Conservation (phyloP, 768 basidiomycete genomes). For the Kwoniella botswanensis region DNA sequence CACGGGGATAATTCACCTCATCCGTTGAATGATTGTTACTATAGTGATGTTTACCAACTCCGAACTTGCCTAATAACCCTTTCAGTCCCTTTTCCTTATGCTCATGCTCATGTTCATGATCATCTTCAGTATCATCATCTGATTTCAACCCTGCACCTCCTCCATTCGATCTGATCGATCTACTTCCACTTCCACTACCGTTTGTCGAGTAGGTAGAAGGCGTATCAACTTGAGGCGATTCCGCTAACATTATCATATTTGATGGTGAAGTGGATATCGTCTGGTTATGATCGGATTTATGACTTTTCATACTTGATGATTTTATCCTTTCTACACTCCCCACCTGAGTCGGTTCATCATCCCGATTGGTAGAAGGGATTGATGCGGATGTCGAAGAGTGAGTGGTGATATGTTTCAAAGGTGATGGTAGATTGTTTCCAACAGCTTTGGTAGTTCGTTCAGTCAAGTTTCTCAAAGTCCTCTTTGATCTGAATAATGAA, state of each 20-base stretch:
- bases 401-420: constrained; percentile 11
- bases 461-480: constrained; percentile 24
- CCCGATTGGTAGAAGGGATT: neutral
- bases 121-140: constrained; percentile 27
- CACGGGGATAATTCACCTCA: constrained; percentile 25
- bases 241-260: neutral
- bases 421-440: constrained; percentile 6
- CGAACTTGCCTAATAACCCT: constrained; percentile 40
- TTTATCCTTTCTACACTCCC: neutral
- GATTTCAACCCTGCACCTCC: neutral
- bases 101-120: constrained; percentile 7
- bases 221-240: constrained; percentile 1
- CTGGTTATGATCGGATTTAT: neutral
- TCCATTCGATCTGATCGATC: constrained; percentile 4
- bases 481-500: constrained; percentile 37
- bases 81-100: constrained; percentile 24
- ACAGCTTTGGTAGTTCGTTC: constrained; percentile 8
- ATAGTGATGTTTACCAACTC: constrained; percentile 1
- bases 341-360: neutral
- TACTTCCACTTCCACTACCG: constrained; percentile 5
- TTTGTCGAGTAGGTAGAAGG: neutral
- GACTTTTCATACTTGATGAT: constrained; percentile 5
- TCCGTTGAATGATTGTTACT: constrained; percentile 20
- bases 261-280: too few species aligned
- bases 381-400: neutral